These are phyloP conservation scores for Symbiotaphrina buchneri DNA, from an alignment of 495 filamentous ascomycete genomes.

Conservation along the genomic window DNA sequence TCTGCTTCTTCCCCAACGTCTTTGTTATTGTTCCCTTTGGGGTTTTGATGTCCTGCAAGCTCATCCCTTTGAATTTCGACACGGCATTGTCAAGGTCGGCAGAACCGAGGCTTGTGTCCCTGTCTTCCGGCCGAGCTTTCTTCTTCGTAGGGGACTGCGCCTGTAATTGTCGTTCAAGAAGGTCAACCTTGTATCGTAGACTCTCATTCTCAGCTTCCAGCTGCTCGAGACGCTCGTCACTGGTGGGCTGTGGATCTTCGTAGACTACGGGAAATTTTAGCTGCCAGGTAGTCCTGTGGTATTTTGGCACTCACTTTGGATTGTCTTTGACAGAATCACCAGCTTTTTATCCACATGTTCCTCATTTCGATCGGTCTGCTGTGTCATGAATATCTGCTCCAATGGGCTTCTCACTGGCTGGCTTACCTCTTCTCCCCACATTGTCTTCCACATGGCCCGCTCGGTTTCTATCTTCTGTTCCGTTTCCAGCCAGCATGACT, in stretches of 20 bases:
- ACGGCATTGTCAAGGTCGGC: background rate
- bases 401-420: background rate
- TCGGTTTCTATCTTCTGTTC: slow-evolving; percentile 53
- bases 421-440: slow-evolving; percentile 35
- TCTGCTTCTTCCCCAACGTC: background rate
- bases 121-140: background rate
- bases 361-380: slow-evolving; percentile 33
- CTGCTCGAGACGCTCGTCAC: slow-evolving; percentile 19
- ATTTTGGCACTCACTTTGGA: slow-evolving; percentile 23
- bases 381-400: slow-evolving; percentile 22
- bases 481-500: slow-evolving; percentile 74
- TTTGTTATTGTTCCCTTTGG: background rate
- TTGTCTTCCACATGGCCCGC: slow-evolving; percentile 51
- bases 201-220: slow-evolving; percentile 39
- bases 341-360: slow-evolving; percentile 81
- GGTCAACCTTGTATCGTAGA: slow-evolving; percentile 25
- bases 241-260: slow-evolving; percentile 21
- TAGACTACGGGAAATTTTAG: slow-evolving; percentile 10
- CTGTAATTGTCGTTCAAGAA: slow-evolving; percentile 14
- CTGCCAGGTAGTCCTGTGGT: slow-evolving; percentile 4
- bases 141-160: background rate
- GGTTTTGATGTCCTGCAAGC: background rate
- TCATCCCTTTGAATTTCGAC: background rate
- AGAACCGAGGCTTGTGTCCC: background rate
- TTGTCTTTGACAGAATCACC: slow-evolving; percentile 55